Conservation (phyloP, 768 basidiomycete genomes). For the Mycena filopes region DNA sequence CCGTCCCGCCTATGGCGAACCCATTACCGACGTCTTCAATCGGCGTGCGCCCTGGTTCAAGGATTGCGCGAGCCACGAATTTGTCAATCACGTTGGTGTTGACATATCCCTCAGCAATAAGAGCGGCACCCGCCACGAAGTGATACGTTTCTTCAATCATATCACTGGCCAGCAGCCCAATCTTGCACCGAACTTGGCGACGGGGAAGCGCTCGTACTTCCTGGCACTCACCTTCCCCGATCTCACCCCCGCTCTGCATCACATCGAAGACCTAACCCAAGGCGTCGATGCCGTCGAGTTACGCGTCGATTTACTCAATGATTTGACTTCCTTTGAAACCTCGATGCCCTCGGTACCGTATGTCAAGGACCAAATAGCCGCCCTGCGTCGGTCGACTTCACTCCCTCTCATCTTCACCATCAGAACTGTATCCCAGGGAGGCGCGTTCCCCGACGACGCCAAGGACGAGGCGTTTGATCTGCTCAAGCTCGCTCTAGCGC, state of each 20-base stretch:
- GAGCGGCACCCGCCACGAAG: constrained; percentile 65
- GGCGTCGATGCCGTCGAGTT: constrained; percentile 95
- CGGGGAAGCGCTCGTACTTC: constrained; percentile 85
- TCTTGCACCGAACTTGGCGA: constrained; percentile 60
- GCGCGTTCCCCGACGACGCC: constrained; percentile 86
- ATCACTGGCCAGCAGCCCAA: constrained; percentile 81
- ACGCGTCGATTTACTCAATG: constrained; percentile 87
- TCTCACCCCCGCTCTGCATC: constrained; percentile 71
- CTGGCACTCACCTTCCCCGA: constrained; percentile 94
- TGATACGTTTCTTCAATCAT: constrained; percentile 88
- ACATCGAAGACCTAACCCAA: constrained; percentile 77
- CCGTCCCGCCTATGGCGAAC: constrained; percentile 91
- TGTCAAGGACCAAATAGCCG: constrained; percentile 83
- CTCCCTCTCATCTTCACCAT: constrained; percentile 95
- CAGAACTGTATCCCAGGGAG: constrained; percentile 88
- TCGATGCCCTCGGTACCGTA: constrained; percentile 75
- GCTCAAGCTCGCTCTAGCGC: constrained; percentile 78
- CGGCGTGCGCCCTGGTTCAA: constrained; percentile 89
- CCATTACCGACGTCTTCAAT: constrained; percentile 83
- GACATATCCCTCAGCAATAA: constrained; percentile 35
- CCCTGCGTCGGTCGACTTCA: constrained; percentile 77
- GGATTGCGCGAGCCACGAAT: constrained; percentile 85
- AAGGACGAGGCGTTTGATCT: constrained; percentile 79
- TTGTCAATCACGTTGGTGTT: constrained; percentile 75
- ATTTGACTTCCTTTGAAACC: constrained; percentile 57